Base-by-base conservation (phyloP, 768 basidiomycete species). In the Termitomyces eurrhizus region DNA sequence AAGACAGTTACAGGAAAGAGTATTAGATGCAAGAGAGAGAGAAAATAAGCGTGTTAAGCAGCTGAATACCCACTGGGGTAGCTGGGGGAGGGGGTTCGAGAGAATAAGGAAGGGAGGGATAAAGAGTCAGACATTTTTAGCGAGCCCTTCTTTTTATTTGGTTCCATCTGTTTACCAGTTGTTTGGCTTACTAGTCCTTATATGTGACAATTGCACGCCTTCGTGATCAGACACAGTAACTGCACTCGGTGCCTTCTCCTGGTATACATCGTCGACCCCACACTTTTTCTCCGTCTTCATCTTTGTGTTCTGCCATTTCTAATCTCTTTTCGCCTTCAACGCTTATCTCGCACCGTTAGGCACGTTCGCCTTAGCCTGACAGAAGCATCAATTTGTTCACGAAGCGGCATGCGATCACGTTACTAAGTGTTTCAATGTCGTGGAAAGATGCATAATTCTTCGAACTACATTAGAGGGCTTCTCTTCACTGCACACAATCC, bases 21-120 rank as follows among this genome's bases (percentile, higher is more conserved):
- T 74, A 81, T 80, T 78, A 80, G 77, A 73, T 65, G 77, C 78
- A 82, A 79, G 80, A 83, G 82, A 82, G 81, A 78, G 76, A 81
- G 78, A 56, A 77, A 73, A 76, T 76, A 74, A 77, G 79, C 29
- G 79, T 81, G 79, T 79, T 79, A 33, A 36, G 81, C 80, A 44
- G 53, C 41, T 55, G 29, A 44, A 54, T 42, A 54, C 53, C 53
- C 39, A 39, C 53, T 42, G 53, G 53, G 11, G 42, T 54, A 54
- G 83, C 81, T 77, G 69, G 55, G 65, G 60, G 69, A 52, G 65
- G 60, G 51, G 69, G 58, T 55, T 55, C 41, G 77, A 74, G 73
- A 79, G 79, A 82, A 82, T 78, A 80, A 80, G 80, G 76, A 80
- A 82, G 82, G 81, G 81, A 81, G 80, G 79, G 80, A 75, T 77